Evolutionary conservation across 2,329 filamentous ascomycete species (phyloP).

Genomic region (Cladosporium sp.): DNA sequence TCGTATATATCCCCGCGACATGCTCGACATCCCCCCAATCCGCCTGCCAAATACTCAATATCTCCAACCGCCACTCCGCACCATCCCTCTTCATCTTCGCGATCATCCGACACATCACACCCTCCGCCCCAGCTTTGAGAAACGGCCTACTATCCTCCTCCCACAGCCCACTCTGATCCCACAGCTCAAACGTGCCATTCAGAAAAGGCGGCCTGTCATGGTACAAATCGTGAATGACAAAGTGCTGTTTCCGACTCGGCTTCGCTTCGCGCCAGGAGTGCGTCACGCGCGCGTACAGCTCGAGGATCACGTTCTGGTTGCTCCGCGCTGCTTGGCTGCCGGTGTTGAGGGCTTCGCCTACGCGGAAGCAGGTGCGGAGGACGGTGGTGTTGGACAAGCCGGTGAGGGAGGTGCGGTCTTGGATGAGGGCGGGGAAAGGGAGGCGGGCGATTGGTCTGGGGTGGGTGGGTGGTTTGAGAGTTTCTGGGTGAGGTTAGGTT

Average conservation of each 20-base stretch:
- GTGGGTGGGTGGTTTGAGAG: not conserved
- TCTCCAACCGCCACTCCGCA: constrained; percentile 40
- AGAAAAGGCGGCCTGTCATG: constrained; percentile 55
- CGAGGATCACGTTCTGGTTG: constrained; percentile 50
- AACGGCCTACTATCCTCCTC: constrained; percentile 43
- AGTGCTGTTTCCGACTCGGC: constrained; percentile 51
- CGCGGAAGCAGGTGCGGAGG: constrained; percentile 60
- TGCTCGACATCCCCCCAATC: constrained; percentile 52
- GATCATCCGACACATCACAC: constrained; percentile 45
- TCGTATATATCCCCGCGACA: constrained; percentile 42
- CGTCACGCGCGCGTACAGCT: constrained; percentile 60
- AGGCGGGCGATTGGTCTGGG: constrained; percentile 46
- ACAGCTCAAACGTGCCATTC: constrained; percentile 44
- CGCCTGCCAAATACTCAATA: constrained; percentile 50
- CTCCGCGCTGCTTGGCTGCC: constrained; percentile 44
- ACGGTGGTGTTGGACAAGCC: constrained; percentile 46
- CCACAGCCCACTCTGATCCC: constrained; percentile 42
- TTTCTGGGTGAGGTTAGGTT: not conserved
- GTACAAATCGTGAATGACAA: constrained; percentile 62
- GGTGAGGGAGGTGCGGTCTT: constrained; percentile 51
- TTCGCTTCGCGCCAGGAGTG: constrained; percentile 51
- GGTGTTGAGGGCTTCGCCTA: constrained; percentile 56
- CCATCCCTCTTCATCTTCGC: constrained; percentile 45
- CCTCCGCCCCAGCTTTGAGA: constrained; percentile 26
- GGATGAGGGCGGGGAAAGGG: constrained; percentile 47